phyloP scores from a whole-genome alignment of 169 alveolate species.

The Sarcocystis neurona region DNA sequence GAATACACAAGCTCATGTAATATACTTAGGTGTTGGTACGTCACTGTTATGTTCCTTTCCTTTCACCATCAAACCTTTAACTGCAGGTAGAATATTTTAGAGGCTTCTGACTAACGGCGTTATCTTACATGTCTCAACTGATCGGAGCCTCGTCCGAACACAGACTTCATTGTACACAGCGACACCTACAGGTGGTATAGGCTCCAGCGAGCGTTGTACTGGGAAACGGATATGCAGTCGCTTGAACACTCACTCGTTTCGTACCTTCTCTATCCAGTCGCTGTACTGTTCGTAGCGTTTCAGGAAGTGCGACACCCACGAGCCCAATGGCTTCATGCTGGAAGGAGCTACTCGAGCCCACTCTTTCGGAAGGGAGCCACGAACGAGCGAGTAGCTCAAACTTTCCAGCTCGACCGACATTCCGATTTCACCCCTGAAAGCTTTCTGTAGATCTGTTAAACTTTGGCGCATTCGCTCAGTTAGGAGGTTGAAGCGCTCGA shows the following conservation, averaged over 20 bases:
- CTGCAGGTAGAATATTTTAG: no score
- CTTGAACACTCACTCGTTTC: neutral
- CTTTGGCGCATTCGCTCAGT: slow-evolving; percentile 75
- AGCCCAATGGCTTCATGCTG: slow-evolving; percentile 89
- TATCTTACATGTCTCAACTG: no score
- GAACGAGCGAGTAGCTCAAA: slow-evolving; percentile 80
- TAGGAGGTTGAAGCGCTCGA: slow-evolving; percentile 87
- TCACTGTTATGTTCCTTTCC: no score
- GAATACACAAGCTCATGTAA: no score
- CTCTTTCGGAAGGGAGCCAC: slow-evolving; percentile 82
- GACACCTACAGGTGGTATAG: no score
- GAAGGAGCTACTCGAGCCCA: slow-evolving; percentile 90
- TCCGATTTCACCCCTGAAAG: slow-evolving; percentile 93
- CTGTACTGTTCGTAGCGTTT: slow-evolving; percentile 81
- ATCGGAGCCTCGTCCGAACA: no score
- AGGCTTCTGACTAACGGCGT: no score
- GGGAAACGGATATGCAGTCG: neutral
- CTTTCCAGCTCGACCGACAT: slow-evolving; percentile 90
- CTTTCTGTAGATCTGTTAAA: slow-evolving; percentile 83
- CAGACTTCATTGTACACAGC: no score
- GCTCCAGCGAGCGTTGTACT: neutral
- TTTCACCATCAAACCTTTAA: no score
- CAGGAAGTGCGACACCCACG: slow-evolving; percentile 87
- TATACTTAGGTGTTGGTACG: no score
- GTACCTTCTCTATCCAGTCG: slow-evolving; percentile 76